Evolutionary conservation across 2,329 filamentous ascomycete species (phyloP), one percentile per base, ranked within the genome.

Genomic region (Venturia nashicola): DNA sequence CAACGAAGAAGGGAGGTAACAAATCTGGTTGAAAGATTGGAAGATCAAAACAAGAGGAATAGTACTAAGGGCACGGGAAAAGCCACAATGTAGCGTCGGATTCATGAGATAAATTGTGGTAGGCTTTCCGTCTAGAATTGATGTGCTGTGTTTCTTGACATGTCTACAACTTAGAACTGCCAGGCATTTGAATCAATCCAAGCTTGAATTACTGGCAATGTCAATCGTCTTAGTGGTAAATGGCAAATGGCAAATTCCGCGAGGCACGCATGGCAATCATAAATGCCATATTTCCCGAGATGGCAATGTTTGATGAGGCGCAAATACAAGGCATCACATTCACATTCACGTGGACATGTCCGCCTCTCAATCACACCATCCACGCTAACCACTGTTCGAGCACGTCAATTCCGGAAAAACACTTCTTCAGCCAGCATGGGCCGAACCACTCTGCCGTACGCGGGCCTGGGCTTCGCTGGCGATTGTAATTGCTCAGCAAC

Each of bases 1-100:
- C 74, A 64, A 69, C 71, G n/a, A 75, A 76, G 68, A 69, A 71
- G 61, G 72, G 72, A 23, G 72, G 74, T 34, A 68, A 67, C 34
- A 71, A 71, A 67, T 70, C 66, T 62, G 71, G 71, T 5, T 67
- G 59, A 61, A 36, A 27, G 27, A 27, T 27, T 27, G 27, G 36
- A 36, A 36, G 34, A 9, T 36, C 34, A 36, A n/a, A n/a, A n/a
- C n/a, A n/a, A n/a, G n/a, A n/a, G n/a, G n/a, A n/a, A n/a, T n/a
- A n/a, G n/a, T n/a, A n/a, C n/a, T n/a, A n/a, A n/a, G n/a, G n/a
- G n/a, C n/a, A n/a, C n/a, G n/a, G n/a, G n/a, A n/a, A n/a, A n/a
- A n/a, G n/a, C n/a, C n/a, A n/a, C n/a, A n/a, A n/a, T n/a, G n/a
- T n/a, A n/a, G n/a, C n/a, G n/a, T n/a, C n/a, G n/a, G n/a, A n/a